Conservation (phyloP, 2,329 filamentous ascomycete species). For the Hymenoscyphus fraxineus region DNA sequence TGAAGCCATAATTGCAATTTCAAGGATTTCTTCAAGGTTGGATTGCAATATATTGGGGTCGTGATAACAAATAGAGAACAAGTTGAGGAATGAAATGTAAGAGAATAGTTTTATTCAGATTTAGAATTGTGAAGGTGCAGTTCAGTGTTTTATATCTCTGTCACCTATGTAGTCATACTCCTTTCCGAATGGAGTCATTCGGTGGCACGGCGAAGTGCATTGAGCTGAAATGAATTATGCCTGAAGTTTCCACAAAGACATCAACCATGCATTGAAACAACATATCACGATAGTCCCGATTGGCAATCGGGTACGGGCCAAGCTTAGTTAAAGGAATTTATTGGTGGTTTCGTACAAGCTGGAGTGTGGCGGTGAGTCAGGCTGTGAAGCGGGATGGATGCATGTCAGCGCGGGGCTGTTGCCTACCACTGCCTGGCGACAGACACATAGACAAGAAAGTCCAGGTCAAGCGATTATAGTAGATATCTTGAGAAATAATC, state of each 20-base stretch:
- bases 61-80: no score
- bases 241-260: no score
- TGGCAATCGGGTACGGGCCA: not conserved
- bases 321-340: not conserved
- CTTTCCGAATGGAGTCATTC: not conserved
- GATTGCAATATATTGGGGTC: no score
- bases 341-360: not conserved
- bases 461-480: no score
- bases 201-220: not conserved
- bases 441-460: not conserved
- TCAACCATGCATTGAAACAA: no score
- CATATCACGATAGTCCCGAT: not conserved
- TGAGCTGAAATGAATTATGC: not conserved
- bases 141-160: not conserved
- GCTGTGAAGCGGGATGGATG: not conserved
- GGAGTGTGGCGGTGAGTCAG: not conserved
- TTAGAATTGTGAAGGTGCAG: not conserved
- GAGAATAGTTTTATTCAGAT: no score
- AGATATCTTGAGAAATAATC: no score
- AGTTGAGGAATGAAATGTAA: no score
- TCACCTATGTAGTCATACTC: not conserved
- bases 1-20: conserved; percentile 14
- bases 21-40: not conserved
- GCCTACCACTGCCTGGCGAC: not conserved
- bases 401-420: not conserved